Conservation (phyloP, 305 asterid genomes). For the Petunia hybrid region DNA sequence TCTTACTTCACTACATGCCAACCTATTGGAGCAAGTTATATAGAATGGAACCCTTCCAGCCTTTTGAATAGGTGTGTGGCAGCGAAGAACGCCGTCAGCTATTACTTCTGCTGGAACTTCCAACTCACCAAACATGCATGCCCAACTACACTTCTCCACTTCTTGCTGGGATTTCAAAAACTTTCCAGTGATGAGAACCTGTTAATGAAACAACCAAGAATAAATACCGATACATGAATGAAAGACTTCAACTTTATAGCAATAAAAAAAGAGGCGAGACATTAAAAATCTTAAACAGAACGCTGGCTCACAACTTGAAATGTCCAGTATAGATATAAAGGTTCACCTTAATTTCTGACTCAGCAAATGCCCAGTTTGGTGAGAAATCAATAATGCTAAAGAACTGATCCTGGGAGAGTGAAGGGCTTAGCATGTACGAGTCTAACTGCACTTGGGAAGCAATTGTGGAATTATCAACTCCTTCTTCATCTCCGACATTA, state of each 20-base stretch:
- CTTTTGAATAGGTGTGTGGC: constrained; percentile 78
- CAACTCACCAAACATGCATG: constrained; percentile 97
- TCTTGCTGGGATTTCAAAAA: constrained; percentile 71
- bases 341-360: constrained; percentile 74
- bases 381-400: constrained; percentile 89
- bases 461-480: constrained; percentile 61
- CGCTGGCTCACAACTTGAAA: constrained; percentile 9
- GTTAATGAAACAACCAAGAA: constrained; percentile 38
- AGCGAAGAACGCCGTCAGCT: constrained; percentile 81
- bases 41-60: constrained; percentile 89
- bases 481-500: constrained; percentile 71
- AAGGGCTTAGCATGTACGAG: constrained; percentile 71
- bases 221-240: background rate
- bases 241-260: background rate
- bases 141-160: constrained; percentile 72
- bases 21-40: constrained; percentile 90
- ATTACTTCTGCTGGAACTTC: constrained; percentile 92
- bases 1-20: constrained; percentile 97
- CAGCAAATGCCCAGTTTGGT: constrained; percentile 85
- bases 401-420: constrained; percentile 89
- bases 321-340: constrained; percentile 16
- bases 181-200: constrained; percentile 83
- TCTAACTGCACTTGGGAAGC: constrained; percentile 64
- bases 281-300: constrained; percentile 35
- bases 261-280: constrained; percentile 19